phyloP scores from a whole-genome alignment of 257 asterid genomes.

The Craterostigma plantagineum region DNA sequence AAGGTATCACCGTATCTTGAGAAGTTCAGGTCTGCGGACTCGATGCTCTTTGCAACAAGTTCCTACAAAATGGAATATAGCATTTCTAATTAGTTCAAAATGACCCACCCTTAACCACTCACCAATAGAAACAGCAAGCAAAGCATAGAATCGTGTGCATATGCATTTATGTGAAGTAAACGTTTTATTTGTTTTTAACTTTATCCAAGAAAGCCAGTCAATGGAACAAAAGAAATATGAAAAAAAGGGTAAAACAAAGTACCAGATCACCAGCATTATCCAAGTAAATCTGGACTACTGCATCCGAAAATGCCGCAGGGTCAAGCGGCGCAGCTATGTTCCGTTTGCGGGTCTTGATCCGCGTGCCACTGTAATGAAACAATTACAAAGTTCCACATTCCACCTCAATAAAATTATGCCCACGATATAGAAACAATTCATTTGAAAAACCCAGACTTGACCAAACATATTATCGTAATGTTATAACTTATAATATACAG shows the following conservation, averaged over 20 bases:
- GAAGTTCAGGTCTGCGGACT: constrained; percentile 73
- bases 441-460: too few relatives aligned
- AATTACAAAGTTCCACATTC: too few relatives aligned
- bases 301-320: constrained; percentile 99
- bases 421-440: too few relatives aligned
- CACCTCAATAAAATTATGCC: not conserved
- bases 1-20: constrained; percentile 94
- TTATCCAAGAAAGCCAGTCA: not conserved
- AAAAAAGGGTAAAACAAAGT: constrained; percentile 9
- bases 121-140: not conserved
- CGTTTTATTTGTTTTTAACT: constrained; percentile 1
- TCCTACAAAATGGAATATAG: constrained; percentile 33
- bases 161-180: not conserved
- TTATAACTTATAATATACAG: too few relatives aligned
- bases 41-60: constrained; percentile 74
- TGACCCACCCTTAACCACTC: too few relatives aligned
- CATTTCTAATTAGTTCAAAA: constrained; percentile 5
- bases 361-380: constrained; percentile 67
- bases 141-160: not conserved
- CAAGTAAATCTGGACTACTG: constrained; percentile 99
- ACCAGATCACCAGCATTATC: constrained; percentile 99
- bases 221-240: not conserved
- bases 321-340: constrained; percentile 96
- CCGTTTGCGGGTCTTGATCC: constrained; percentile 99
- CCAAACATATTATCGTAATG: too few relatives aligned